phyloP scores from a whole-genome alignment of 2,329 filamentous ascomycete genomes.

The Aspergillus intermedius region DNA sequence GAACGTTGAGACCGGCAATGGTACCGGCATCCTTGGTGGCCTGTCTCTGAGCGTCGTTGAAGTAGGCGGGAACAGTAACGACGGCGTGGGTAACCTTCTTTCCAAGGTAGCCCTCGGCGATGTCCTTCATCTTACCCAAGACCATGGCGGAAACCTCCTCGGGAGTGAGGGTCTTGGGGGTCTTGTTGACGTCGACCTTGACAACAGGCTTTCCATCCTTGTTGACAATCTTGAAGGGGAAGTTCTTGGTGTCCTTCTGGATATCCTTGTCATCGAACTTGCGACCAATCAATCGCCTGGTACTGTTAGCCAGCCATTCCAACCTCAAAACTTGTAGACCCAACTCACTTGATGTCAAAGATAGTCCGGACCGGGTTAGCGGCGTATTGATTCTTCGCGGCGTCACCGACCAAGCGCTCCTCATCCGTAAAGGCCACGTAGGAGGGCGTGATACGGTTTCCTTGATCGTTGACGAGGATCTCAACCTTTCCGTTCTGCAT shows the following conservation, averaged over 20 bases:
- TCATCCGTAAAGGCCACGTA: slow-evolving; percentile 97
- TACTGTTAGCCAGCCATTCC: slow-evolving; percentile 23
- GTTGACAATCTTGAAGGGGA: slow-evolving; percentile 89
- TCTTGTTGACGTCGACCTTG: slow-evolving; percentile 56
- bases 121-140: slow-evolving; percentile 61
- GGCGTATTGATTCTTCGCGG: slow-evolving; percentile 91
- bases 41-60: slow-evolving; percentile 97
- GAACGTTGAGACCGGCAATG: slow-evolving; percentile 89
- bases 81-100: slow-evolving; percentile 60
- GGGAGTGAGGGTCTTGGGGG: slow-evolving; percentile 57
- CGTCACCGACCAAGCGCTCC: slow-evolving; percentile 93
- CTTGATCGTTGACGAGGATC: slow-evolving; percentile 93
- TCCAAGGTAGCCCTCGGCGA: slow-evolving; percentile 56
- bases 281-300: slow-evolving; percentile 74
- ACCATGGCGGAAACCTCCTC: slow-evolving; percentile 64
- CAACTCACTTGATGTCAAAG: slow-evolving; percentile 75
- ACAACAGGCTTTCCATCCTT: slow-evolving; percentile 87
- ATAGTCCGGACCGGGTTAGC: slow-evolving; percentile 70
- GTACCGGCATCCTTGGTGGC: slow-evolving; percentile 91
- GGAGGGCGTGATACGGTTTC: slow-evolving; percentile 91
- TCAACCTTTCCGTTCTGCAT: slow-evolving; percentile 95
- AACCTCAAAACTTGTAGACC: not conserved
- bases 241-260: slow-evolving; percentile 93
- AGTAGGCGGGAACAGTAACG: slow-evolving; percentile 93
- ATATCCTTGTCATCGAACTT: slow-evolving; percentile 80